Evolutionary conservation across 2,329 filamentous ascomycete genomes (phyloP).

Genomic region (Diaporthe longicolla): DNA sequence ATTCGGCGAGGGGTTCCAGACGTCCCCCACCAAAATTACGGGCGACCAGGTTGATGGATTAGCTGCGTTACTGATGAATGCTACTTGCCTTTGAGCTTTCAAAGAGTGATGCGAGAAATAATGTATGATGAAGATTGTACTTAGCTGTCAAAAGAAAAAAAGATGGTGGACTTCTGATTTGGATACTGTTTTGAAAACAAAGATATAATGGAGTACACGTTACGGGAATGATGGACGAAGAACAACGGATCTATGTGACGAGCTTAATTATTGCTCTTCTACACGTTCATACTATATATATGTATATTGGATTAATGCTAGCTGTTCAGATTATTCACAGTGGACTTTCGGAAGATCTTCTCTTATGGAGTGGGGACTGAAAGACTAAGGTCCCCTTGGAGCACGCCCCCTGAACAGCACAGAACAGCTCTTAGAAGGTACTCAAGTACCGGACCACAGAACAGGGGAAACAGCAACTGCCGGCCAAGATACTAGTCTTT

Average conservation of each 20-base stretch:
- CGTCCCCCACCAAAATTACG: conserved; percentile 11
- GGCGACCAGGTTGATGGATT: background rate
- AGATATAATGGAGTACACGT: background rate
- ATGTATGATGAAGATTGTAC: background rate
- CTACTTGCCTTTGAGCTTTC: background rate
- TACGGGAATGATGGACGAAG: background rate
- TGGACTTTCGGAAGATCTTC: too few relatives aligned
- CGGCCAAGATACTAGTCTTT: too few relatives aligned
- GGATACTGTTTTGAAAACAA: background rate
- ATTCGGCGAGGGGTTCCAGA: conserved; percentile 25
- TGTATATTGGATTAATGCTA: background rate
- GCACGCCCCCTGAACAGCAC: too few relatives aligned
- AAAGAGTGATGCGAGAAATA: background rate
- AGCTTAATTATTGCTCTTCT: background rate
- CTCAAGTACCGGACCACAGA: too few relatives aligned
- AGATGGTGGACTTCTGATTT: background rate
- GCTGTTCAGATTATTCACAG: background rate
- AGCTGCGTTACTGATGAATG: conserved; percentile 9
- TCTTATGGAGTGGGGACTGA: too few relatives aligned
- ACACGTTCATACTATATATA: background rate
- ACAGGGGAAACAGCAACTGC: too few relatives aligned
- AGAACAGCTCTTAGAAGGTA: too few relatives aligned
- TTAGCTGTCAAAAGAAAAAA: background rate
- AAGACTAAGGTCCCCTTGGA: too few relatives aligned
- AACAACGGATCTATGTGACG: background rate